A percentile compares a stretch with the other conserved stretches of the same genome.
phyloP scores from a whole-genome alignment of 1,139 yeast genomes.

The Wickerhamiella infanticola region DNA sequence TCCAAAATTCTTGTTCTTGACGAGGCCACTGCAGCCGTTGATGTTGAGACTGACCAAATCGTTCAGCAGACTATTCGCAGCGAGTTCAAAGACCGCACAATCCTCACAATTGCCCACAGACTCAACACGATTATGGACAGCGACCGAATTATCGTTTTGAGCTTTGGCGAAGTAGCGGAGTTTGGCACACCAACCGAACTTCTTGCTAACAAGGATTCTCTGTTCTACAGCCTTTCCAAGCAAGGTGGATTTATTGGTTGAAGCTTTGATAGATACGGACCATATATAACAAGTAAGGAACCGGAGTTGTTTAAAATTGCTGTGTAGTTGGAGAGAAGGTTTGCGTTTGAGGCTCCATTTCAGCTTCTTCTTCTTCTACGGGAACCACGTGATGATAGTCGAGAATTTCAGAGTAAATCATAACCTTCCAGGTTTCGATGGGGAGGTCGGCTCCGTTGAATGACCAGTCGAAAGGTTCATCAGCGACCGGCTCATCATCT shows the following conservation, averaged over 20 bases:
- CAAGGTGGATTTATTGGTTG: constrained; percentile 33
- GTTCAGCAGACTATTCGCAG: constrained; percentile 76
- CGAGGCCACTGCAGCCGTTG: constrained; percentile 97
- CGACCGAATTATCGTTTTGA: constrained; percentile 75
- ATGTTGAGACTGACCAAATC: constrained; percentile 81
- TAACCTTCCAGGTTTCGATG: constrained; percentile 95
- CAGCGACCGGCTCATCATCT: constrained; percentile 91
- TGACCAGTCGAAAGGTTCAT: constrained; percentile 91
- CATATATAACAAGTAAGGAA: no score
- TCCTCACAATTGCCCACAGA: constrained; percentile 89
- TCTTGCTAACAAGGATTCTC: constrained; percentile 47
- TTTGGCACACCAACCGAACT: constrained; percentile 66
- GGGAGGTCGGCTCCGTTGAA: constrained; percentile 97
- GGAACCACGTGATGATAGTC: constrained; percentile 76
- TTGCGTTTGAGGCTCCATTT: not conserved
- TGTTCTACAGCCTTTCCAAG: constrained; percentile 63
- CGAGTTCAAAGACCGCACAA: constrained; percentile 77
- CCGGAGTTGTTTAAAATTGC: no score
- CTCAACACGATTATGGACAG: constrained; percentile 85
- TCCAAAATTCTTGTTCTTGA: constrained; percentile 71
- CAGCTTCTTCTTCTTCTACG: constrained; percentile 11
- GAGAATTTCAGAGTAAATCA: constrained; percentile 95
- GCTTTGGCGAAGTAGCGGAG: constrained; percentile 73
- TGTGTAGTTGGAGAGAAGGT: no score
- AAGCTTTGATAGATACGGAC: not conserved